Conservation (phyloP, 148 eudicot species). For the Talinum fruticosum region DNA sequence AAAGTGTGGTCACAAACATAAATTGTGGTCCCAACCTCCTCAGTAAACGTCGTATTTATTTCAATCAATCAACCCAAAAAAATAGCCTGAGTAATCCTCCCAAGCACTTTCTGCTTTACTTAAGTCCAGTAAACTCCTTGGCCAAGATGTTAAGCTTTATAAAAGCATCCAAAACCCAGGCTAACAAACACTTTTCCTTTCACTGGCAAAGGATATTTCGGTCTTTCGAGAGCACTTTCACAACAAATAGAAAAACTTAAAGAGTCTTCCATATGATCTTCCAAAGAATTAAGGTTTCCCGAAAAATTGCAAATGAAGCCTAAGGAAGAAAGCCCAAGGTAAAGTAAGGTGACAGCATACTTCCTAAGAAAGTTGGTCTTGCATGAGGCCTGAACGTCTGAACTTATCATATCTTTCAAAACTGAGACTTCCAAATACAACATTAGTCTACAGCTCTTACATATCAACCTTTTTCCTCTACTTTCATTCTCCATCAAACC, state of each 20-base stretch:
- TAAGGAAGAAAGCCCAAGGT: neutral
- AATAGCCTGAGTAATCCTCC: no score
- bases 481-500: neutral
- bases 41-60: no score
- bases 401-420: neutral
- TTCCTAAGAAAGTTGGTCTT: neutral
- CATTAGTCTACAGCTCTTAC: neutral
- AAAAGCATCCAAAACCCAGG: neutral
- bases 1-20: no score
- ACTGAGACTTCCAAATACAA: neutral
- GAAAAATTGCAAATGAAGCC: neutral
- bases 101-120: no score
- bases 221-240: neutral
- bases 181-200: neutral
- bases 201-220: neutral
- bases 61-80: no score
- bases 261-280: neutral
- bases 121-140: neutral
- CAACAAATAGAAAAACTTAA: no score
- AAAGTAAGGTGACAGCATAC: neutral
- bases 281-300: neutral
- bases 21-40: no score
- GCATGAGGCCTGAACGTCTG: no score
- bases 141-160: neutral
- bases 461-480: neutral